Conservation (phyloP, 345 rosid species). For the Salix udensis region DNA sequence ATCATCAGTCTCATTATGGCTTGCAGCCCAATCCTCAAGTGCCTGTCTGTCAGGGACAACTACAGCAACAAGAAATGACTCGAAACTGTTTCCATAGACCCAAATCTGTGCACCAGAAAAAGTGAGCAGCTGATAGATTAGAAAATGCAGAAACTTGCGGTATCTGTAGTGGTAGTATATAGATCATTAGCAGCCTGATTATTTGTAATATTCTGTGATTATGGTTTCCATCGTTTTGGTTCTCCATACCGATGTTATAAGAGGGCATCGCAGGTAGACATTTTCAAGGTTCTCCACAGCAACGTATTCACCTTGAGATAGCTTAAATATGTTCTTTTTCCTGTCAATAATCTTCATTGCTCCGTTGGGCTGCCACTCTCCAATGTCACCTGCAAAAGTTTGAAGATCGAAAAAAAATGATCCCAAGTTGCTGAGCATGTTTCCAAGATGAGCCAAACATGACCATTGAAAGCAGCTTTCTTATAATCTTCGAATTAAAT, state of each 20-base stretch:
- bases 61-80: constrained; percentile 83
- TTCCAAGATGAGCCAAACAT: not conserved
- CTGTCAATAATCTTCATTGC: constrained; percentile 88
- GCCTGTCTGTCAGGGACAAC: constrained; percentile 71
- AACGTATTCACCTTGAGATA: constrained; percentile 93
- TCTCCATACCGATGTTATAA: constrained; percentile 57
- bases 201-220: no score
- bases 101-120: constrained; percentile 52
- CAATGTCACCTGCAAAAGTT: constrained; percentile 67
- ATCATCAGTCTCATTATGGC: constrained; percentile 42
- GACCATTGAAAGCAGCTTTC: not conserved
- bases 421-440: not conserved
- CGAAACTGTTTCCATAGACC: constrained; percentile 93
- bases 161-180: no score
- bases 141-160: not conserved
- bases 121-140: not conserved
- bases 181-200: no score
- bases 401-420: not conserved
- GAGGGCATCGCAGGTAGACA: constrained; percentile 66
- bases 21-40: constrained; percentile 76
- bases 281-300: constrained; percentile 85
- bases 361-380: constrained; percentile 86
- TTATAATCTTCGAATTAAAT: not conserved
- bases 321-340: constrained; percentile 91
- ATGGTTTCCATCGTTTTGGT: not conserved